These are phyloP conservation scores for Inosperma sp. DNA, from an alignment of 768 basidiomycete species.

Conservation along the genomic window DNA sequence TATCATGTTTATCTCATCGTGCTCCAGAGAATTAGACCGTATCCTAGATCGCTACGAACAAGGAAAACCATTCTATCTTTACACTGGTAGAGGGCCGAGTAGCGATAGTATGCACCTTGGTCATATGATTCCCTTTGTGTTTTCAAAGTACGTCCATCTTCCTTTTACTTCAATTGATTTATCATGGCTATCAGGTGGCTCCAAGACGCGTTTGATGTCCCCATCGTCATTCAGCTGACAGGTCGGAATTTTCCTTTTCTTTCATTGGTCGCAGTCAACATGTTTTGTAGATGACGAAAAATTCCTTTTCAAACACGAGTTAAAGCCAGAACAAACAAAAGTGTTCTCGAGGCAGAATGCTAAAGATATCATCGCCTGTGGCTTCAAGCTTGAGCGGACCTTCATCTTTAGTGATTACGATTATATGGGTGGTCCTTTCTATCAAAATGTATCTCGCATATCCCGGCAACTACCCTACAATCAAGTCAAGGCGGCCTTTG, in stretches of 20 bases:
- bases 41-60: constrained; percentile 96
- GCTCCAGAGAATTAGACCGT: constrained; percentile 80
- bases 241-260: constrained; percentile 41
- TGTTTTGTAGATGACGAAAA: constrained; percentile 84
- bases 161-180: neutral
- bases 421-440: constrained; percentile 89
- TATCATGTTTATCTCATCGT: neutral
- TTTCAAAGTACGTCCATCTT: constrained; percentile 74
- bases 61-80: constrained; percentile 95
- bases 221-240: constrained; percentile 92
- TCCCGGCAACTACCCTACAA: constrained; percentile 90
- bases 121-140: constrained; percentile 95
- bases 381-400: constrained; percentile 86
- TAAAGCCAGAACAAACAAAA: constrained; percentile 85
- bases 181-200: constrained; percentile 63
- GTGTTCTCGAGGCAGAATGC: constrained; percentile 81
- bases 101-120: constrained; percentile 97
- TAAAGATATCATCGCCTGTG: constrained; percentile 95
- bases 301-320: constrained; percentile 94
- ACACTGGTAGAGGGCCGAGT: constrained; percentile 95
- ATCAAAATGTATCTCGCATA: constrained; percentile 89
- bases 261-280: neutral
- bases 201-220: constrained; percentile 93
- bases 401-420: constrained; percentile 96
- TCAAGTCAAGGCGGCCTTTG: constrained; percentile 93